Evolutionary conservation across 441 rosid genomes (phyloP).

Genomic region (Croton laevigatus): DNA sequence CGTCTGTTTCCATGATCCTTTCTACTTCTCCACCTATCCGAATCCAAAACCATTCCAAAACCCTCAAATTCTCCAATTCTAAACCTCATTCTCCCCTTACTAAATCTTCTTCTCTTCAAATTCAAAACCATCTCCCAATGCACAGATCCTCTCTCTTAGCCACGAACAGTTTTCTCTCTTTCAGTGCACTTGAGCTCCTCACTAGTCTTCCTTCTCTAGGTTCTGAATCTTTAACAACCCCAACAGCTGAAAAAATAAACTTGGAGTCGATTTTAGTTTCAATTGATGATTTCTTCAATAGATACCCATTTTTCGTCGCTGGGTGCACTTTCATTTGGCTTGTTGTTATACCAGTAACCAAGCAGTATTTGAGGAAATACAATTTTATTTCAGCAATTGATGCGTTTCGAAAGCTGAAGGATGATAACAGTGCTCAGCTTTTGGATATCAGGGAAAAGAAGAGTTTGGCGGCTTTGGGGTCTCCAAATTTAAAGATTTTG

Average conservation of each 20-base stretch:
- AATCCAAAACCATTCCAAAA: constrained; percentile 34
- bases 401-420: constrained; percentile 71
- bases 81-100: constrained; percentile 5
- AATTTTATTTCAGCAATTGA: constrained; percentile 57
- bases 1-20: constrained; percentile 41
- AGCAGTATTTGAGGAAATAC: constrained; percentile 61
- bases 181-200: constrained; percentile 34
- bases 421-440: constrained; percentile 58
- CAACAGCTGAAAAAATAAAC: constrained; percentile 54
- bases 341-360: constrained; percentile 53
- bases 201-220: constrained; percentile 52
- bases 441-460: constrained; percentile 70
- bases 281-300: constrained; percentile 65
- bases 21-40: constrained; percentile 41
- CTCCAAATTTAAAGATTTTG: constrained; percentile 61
- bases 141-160: constrained; percentile 9
- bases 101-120: constrained; percentile 7
- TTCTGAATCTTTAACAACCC: constrained; percentile 36
- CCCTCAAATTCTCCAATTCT: constrained; percentile 24
- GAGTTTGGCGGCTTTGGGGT: constrained; percentile 54
- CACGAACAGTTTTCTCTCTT: constrained; percentile 33
- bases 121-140: constrained; percentile 9
- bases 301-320: constrained; percentile 80
- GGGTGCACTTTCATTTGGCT: constrained; percentile 82
- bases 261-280: constrained; percentile 59